Conservation (phyloP, 495 filamentous ascomycete genomes). For the Schizothecium vesticola region DNA sequence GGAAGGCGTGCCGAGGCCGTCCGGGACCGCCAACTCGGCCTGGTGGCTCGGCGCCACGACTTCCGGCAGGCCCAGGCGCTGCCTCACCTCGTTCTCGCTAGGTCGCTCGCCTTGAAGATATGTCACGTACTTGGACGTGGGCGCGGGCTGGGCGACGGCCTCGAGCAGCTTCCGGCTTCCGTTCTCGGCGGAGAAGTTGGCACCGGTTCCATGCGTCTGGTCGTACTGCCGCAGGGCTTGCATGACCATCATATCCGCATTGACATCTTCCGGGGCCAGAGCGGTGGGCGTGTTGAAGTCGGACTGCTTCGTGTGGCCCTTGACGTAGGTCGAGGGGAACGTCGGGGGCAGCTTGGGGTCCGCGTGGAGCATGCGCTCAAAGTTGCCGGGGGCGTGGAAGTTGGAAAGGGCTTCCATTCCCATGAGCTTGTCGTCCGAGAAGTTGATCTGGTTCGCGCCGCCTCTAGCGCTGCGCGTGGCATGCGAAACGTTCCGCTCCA, state of each 20-base stretch:
- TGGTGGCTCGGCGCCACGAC: constrained; percentile 21
- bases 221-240: constrained; percentile 43
- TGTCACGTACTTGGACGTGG: constrained; percentile 32
- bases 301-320: constrained; percentile 37
- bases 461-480: constrained; percentile 66
- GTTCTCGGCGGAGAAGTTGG: constrained; percentile 38
- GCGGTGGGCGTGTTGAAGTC: constrained; percentile 44
- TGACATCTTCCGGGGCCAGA: constrained; percentile 53
- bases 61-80: constrained; percentile 37
- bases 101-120: constrained; percentile 39
- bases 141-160: constrained; percentile 34
- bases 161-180: constrained; percentile 43
- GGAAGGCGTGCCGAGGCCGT: constrained; percentile 23
- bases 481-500: constrained; percentile 70
- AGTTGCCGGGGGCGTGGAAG: constrained; percentile 55
- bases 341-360: constrained; percentile 59
- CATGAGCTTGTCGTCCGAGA: constrained; percentile 46
- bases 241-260: constrained; percentile 56
- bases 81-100: constrained; percentile 38
- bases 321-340: constrained; percentile 48
- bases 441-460: constrained; percentile 49
- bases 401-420: constrained; percentile 60
- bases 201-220: constrained; percentile 34
- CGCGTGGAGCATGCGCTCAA: constrained; percentile 38
- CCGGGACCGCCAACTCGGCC: constrained; percentile 6